phyloP scores from a whole-genome alignment of 208 protist species.

The Trypanosomatidae sp. region DNA sequence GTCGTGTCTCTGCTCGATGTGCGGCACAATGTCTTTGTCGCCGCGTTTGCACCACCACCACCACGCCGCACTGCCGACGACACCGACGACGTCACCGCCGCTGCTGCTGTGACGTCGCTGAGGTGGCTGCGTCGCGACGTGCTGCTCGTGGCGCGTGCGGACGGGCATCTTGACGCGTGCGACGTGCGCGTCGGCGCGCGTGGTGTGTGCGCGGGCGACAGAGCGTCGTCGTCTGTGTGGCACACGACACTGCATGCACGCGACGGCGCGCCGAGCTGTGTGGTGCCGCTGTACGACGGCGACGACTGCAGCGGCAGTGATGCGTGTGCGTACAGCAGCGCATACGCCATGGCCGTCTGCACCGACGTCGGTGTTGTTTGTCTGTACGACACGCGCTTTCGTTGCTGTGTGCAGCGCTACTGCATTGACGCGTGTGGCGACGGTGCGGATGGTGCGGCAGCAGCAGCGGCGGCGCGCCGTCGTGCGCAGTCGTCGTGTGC shows the following conservation, averaged over 20 bases:
- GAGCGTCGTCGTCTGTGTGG: no score
- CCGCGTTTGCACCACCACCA: no score
- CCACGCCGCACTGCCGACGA: no score
- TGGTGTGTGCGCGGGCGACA: no score
- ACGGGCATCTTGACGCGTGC: constrained; percentile 14
- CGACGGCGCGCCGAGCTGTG: constrained; percentile 19
- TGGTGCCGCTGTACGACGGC: constrained; percentile 18
- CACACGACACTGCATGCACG: constrained; percentile 6
- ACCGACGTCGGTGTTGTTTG: constrained; percentile 24
- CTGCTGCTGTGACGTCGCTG: constrained; percentile 17
- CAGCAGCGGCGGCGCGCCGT: background rate
- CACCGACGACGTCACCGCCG: no score
- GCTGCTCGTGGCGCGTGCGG: constrained; percentile 21
- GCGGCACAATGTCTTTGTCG: background rate
- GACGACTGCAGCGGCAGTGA: background rate
- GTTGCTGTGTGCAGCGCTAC: constrained; percentile 19
- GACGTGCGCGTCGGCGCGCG: constrained; percentile 12
- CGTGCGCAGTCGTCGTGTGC: no score
- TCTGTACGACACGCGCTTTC: constrained; percentile 65
- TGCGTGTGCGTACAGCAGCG: constrained; percentile 2
- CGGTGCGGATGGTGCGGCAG: no score
- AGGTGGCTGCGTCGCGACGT: constrained; percentile 7
- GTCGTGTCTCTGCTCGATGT: constrained; percentile 20
- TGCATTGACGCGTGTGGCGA: background rate
- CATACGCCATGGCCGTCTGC: constrained; percentile 19